These are phyloP conservation scores for Clonostachys sp. DNA, from an alignment of 2,329 filamentous ascomycete genomes.

Conservation along the genomic window DNA sequence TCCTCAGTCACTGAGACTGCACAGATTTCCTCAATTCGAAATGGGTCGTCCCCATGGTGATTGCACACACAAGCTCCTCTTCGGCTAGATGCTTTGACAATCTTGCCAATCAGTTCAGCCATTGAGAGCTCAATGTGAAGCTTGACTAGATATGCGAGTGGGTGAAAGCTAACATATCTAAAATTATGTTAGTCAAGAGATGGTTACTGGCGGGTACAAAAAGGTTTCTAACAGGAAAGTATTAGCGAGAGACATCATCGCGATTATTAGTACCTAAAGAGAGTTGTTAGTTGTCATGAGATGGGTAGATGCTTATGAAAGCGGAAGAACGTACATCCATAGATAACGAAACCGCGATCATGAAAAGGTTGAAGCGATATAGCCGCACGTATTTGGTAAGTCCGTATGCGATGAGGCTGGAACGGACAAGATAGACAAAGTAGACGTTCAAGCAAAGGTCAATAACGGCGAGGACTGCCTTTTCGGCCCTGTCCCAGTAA, in stretches of 20 bases:
- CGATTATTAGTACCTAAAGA: not conserved
- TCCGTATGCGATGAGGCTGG: constrained; percentile 38
- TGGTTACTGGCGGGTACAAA: not conserved
- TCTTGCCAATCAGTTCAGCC: constrained; percentile 6
- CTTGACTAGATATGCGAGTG: constrained; percentile 5
- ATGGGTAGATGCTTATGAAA: too few relatives aligned
- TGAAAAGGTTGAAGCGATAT: constrained; percentile 25
- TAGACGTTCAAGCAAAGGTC: constrained; percentile 40
- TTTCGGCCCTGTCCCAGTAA: constrained; percentile 44
- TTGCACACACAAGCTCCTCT: too few relatives aligned
- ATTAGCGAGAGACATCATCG: constrained; percentile 4
- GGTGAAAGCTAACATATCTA: constrained; percentile 6
- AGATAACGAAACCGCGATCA: constrained; percentile 19
- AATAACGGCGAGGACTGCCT: constrained; percentile 37
- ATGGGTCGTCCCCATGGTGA: too few relatives aligned
- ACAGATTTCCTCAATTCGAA: too few relatives aligned
- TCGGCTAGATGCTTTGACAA: not conserved
- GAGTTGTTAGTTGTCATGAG: too few relatives aligned
- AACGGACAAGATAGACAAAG: constrained; percentile 37
- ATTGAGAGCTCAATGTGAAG: constrained; percentile 4
- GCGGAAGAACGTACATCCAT: constrained; percentile 10
- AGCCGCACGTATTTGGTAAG: constrained; percentile 43
- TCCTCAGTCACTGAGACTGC: too few relatives aligned
- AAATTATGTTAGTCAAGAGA: not conserved
- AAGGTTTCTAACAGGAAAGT: constrained; percentile 1